Conservation (phyloP, 208 protist species). For the Wallacemonas rigidus region DNA sequence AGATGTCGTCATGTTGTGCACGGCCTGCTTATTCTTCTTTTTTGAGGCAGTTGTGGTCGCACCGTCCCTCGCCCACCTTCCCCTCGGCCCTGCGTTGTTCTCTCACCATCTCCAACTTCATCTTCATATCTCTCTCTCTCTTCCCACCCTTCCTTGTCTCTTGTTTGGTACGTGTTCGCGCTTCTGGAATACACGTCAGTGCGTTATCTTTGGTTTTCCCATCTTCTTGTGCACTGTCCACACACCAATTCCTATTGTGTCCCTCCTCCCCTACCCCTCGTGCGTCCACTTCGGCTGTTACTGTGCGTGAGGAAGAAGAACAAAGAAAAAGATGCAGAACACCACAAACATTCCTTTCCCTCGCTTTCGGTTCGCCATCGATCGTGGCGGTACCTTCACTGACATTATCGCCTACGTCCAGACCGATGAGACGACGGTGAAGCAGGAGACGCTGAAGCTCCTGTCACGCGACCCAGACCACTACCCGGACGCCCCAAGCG, state of each 20-base stretch:
- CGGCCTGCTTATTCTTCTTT: too few relatives aligned
- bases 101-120: not conserved
- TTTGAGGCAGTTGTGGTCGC: too few relatives aligned
- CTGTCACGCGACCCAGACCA: constrained; percentile 93
- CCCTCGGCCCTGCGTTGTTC: too few relatives aligned
- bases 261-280: too few relatives aligned
- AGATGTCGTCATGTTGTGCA: too few relatives aligned
- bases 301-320: too few relatives aligned
- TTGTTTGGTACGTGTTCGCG: not conserved
- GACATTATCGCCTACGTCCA: constrained; percentile 91
- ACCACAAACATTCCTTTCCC: constrained; percentile 23
- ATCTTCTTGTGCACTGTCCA: too few relatives aligned
- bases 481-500: constrained; percentile 95
- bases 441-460: constrained; percentile 87
- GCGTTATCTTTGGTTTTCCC: too few relatives aligned
- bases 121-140: constrained; percentile 7
- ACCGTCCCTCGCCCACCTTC: too few relatives aligned
- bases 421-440: constrained; percentile 26
- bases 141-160: constrained; percentile 17
- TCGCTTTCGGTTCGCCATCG: constrained; percentile 82
- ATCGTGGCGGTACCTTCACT: constrained; percentile 96
- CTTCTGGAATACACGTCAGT: too few relatives aligned
- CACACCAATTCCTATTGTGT: too few relatives aligned
- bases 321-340: constrained; percentile 15
- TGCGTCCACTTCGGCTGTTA: too few relatives aligned